Percentiles rank a stretch among this genome's conserved stretches.
Evolutionary conservation across 2,329 filamentous ascomycete genomes (phyloP).

Genomic region (Mariannaea sp.): DNA sequence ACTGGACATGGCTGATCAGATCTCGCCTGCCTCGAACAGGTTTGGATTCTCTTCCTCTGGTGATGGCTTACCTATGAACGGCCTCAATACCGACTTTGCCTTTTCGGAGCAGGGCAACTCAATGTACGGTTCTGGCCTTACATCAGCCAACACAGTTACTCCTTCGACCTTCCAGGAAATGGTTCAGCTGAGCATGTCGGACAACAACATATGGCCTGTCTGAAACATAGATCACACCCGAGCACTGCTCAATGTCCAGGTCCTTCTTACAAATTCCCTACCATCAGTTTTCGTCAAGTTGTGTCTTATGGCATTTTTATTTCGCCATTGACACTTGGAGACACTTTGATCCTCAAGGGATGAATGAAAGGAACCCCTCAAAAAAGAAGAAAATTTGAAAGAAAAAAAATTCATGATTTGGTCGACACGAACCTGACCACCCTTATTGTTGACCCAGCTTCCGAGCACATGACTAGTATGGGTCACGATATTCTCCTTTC

Average conservation of each 20-base stretch:
- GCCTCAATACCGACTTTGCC: constrained; percentile 33
- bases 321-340: constrained; percentile 9
- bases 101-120: constrained; percentile 35
- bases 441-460: not conserved
- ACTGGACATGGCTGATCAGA: constrained; percentile 29
- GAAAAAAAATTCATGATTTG: constrained; percentile 21
- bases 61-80: constrained; percentile 31
- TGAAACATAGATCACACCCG: constrained; percentile 6
- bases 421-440: constrained; percentile 7
- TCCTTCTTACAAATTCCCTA: constrained; percentile 23
- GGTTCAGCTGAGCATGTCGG: constrained; percentile 29
- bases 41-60: constrained; percentile 33
- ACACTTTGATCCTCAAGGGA: constrained; percentile 24
- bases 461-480: not conserved
- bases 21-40: constrained; percentile 33
- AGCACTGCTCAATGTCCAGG: constrained; percentile 4
- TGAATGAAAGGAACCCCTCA: constrained; percentile 15
- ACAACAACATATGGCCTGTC: constrained; percentile 32
- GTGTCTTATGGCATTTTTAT: constrained; percentile 10
- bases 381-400: too few species aligned
- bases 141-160: constrained; percentile 39
- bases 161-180: constrained; percentile 35
- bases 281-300: constrained; percentile 27
- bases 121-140: constrained; percentile 35
- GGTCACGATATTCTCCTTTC: constrained; percentile 22